Conservation (phyloP, 176 grass and related monocot genomes). For the Ananas comosus region DNA sequence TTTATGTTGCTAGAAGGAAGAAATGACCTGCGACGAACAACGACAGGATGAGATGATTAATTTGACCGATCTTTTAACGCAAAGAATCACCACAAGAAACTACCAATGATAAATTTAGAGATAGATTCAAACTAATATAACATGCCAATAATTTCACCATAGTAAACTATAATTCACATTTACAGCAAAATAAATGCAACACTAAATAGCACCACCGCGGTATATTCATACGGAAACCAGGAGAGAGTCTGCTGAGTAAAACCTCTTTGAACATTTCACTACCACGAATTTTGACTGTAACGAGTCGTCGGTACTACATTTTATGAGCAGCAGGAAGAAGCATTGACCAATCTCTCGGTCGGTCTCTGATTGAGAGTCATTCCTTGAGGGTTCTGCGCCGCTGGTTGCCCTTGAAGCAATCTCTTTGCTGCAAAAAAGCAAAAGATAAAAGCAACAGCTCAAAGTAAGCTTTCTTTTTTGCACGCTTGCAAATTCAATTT, state of each 20-base stretch:
- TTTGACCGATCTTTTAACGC: too few relatives aligned
- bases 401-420: slow-evolving; percentile 50
- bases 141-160: background rate
- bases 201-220: background rate
- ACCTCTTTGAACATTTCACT: background rate
- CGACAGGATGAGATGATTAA: too few relatives aligned
- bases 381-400: slow-evolving; percentile 48
- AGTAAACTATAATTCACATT: background rate
- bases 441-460: background rate
- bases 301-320: slow-evolving; percentile 1
- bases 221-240: background rate
- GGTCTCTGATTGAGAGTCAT: slow-evolving; percentile 60
- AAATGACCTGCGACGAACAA: too few relatives aligned
- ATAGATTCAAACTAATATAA: background rate
- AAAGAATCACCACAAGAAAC: background rate
- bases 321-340: slow-evolving; percentile 83
- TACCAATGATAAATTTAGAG: background rate
- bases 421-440: slow-evolving; percentile 58
- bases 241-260: background rate
- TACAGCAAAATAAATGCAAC: background rate
- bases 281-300: background rate
- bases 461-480: too few relatives aligned
- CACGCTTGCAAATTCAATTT: too few relatives aligned
- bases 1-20: too few relatives aligned
- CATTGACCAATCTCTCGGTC: slow-evolving; percentile 43